Evolutionary conservation across 768 basidiomycete species (phyloP).

Genomic region (Lyophyllum decastes): DNA sequence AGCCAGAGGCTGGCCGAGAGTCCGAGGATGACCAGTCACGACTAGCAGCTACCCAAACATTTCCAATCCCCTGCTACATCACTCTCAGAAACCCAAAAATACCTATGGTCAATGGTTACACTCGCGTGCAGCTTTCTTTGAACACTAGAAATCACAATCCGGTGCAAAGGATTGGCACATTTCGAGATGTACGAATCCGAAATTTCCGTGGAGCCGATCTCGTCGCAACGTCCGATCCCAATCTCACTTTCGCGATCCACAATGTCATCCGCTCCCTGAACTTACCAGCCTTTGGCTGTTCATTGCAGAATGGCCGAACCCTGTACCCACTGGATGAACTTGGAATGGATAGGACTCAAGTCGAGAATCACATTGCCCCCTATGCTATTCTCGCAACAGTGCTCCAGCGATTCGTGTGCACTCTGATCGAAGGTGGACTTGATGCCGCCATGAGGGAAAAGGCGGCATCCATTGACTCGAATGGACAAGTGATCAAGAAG

Average conservation of each 20-base stretch:
- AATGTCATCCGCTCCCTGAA: constrained; percentile 25
- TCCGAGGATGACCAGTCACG: neutral
- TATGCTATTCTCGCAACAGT: constrained; percentile 39
- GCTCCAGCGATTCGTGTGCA: constrained; percentile 33
- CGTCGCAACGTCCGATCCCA: constrained; percentile 33
- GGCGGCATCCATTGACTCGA: constrained; percentile 11
- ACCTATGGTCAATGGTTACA: constrained; percentile 30
- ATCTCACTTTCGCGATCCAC: constrained; percentile 30
- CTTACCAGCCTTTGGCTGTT: constrained; percentile 22
- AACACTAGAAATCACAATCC: neutral
- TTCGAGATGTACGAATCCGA: neutral
- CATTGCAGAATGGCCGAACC: constrained; percentile 5
- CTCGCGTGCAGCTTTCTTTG: neutral
- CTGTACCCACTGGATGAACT: constrained; percentile 29
- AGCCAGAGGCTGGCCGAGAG: neutral
- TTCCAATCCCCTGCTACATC: constrained; percentile 7
- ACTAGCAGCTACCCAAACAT: neutral
- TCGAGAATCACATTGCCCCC: constrained; percentile 40
- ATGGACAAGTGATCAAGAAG: constrained; percentile 18
- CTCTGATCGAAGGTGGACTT: constrained; percentile 37
- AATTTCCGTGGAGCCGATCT: constrained; percentile 15
- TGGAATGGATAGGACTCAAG: constrained; percentile 24
- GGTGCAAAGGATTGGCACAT: neutral
- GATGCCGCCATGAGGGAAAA: constrained; percentile 36
- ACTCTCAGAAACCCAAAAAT: constrained; percentile 24